Conservation (phyloP, 257 asterid species). For the Solanum acaule region DNA sequence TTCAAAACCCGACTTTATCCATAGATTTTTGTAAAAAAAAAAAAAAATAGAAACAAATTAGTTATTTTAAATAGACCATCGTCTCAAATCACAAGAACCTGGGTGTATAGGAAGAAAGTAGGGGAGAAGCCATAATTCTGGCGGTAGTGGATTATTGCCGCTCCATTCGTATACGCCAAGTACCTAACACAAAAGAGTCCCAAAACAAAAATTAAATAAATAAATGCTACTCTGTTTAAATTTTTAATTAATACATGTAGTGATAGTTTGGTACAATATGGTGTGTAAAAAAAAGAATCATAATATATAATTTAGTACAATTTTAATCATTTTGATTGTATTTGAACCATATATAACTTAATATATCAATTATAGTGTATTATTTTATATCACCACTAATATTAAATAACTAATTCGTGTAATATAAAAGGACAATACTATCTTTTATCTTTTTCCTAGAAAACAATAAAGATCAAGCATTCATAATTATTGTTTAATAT, state of each 20-base stretch:
- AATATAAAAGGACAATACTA: not conserved
- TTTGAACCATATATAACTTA: too few relatives aligned
- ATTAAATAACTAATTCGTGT: not conserved
- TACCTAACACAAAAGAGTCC: constrained; percentile 15
- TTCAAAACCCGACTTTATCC: not conserved
- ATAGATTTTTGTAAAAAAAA: not conserved
- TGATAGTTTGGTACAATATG: not conserved
- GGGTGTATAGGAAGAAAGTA: constrained; percentile 64
- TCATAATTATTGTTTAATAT: not conserved
- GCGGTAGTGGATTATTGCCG: constrained; percentile 69
- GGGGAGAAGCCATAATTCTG: constrained; percentile 81
- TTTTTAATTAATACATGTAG: not conserved
- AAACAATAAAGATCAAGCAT: not conserved
- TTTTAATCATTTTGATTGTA: too few relatives aligned
- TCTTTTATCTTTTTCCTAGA: not conserved
- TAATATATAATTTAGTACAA: not conserved
- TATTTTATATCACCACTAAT: not conserved
- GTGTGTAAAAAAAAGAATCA: not conserved
- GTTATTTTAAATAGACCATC: not conserved
- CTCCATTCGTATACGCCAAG: constrained; percentile 74
- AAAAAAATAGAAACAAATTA: not conserved
- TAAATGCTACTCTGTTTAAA: not conserved
- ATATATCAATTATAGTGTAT: too few relatives aligned
- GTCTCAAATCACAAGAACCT: not conserved
- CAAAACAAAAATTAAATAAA: not conserved